phyloP scores from a whole-genome alignment of 2,329 filamentous ascomycete genomes.

The Colletotrichum sojae region DNA sequence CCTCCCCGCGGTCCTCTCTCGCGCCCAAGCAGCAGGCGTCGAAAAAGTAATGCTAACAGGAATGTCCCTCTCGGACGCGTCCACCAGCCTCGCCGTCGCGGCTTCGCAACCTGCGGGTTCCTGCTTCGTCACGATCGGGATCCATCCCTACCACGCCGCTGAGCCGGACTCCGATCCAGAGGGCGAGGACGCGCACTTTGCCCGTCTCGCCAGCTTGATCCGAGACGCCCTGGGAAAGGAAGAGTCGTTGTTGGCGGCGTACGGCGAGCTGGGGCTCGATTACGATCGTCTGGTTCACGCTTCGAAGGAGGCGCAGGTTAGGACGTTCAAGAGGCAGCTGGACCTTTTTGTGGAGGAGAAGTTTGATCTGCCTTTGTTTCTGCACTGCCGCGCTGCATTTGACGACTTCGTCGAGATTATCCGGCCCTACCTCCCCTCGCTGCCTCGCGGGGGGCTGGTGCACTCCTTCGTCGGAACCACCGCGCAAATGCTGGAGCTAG shows the following conservation, averaged over 20 bases:
- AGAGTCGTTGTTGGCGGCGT: conserved; percentile 55
- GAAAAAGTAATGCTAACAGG: conserved; percentile 58
- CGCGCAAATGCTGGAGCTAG: conserved; percentile 56
- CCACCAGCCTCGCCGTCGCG: conserved; percentile 48
- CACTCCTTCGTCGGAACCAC: conserved; percentile 57
- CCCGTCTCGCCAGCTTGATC: conserved; percentile 46
- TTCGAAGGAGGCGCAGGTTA: conserved; percentile 56
- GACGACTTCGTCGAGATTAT: conserved; percentile 60
- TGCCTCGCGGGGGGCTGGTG: conserved; percentile 55
- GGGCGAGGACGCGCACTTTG: conserved; percentile 43
- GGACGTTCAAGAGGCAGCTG: conserved; percentile 57
- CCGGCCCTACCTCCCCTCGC: conserved; percentile 51
- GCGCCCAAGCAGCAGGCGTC: conserved; percentile 58
- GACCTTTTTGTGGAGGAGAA: conserved; percentile 53
- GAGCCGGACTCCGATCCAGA: conserved; percentile 53
- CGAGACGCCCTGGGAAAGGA: conserved; percentile 44
- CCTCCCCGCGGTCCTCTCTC: conserved; percentile 57
- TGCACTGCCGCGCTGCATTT: conserved; percentile 58
- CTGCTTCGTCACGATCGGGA: conserved; percentile 62
- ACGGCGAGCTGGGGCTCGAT: conserved; percentile 65
- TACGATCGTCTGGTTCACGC: conserved; percentile 62
- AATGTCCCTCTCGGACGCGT: conserved; percentile 51
- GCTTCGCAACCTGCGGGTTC: conserved; percentile 45
- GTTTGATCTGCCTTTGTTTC: conserved; percentile 54
- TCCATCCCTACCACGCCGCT: conserved; percentile 65